Conservation (phyloP, 306 rosid genomes). For the Cyclanthera cordifolia region DNA sequence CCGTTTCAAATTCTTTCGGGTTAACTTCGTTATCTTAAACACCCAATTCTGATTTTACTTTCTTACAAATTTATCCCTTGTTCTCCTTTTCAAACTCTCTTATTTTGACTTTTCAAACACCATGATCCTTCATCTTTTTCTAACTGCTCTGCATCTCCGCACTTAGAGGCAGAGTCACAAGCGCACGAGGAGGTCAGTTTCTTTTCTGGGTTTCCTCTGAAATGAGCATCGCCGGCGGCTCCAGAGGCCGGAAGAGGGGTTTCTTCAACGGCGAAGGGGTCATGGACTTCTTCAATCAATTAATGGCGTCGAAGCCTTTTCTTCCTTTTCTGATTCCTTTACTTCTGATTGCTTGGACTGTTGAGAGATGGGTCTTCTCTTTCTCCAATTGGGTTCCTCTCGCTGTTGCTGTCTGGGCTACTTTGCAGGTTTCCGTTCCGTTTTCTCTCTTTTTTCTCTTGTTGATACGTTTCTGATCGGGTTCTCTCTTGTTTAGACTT, state of each 20-base stretch:
- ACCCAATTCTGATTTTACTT: not conserved
- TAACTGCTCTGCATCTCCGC: not conserved
- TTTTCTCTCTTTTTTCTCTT: not conserved
- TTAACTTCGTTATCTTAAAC: not conserved
- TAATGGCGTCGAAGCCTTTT: conserved; percentile 44
- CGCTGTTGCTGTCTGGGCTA: conserved; percentile 62
- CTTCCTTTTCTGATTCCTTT: conserved; percentile 52
- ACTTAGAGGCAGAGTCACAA: not conserved
- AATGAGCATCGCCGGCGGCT: conserved; percentile 41
- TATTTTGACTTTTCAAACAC: not conserved
- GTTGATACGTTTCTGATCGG: not conserved
- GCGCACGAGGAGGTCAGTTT: not conserved
- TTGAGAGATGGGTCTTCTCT: conserved; percentile 85
- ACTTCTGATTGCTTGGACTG: conserved; percentile 53
- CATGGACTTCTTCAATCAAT: conserved; percentile 36
- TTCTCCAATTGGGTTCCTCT: conserved; percentile 83
- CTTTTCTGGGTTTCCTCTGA: conserved; percentile 17
- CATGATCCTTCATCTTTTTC: not conserved
- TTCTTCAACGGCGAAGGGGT: conserved; percentile 34
- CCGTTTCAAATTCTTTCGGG: conserved; percentile 1
- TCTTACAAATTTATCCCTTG: not conserved
- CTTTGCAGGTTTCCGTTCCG: conserved; percentile 51
- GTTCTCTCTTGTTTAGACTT: not conserved
- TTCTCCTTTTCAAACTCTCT: not conserved
- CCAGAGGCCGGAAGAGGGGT: conserved; percentile 22